Evolutionary conservation across 2,329 filamentous ascomycete genomes (phyloP).

Genomic region (Thielaviopsis populi): DNA sequence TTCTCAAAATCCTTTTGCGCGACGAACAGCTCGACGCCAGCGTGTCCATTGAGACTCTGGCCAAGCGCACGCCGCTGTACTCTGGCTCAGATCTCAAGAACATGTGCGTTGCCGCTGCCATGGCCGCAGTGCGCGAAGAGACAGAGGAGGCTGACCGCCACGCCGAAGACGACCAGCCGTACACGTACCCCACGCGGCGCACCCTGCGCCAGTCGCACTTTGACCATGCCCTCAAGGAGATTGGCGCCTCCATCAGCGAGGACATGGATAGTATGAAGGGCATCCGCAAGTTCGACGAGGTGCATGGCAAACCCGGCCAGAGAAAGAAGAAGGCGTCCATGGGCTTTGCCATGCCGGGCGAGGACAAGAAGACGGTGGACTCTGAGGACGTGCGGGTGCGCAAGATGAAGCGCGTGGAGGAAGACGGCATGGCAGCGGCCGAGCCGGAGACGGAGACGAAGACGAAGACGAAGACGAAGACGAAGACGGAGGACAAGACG

Average conservation of each 20-base stretch:
- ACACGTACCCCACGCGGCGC: slow-evolving; percentile 20
- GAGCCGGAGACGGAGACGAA: background rate
- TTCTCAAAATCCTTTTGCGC: slow-evolving; percentile 55
- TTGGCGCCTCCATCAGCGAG: slow-evolving; percentile 81
- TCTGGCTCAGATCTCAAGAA: slow-evolving; percentile 77
- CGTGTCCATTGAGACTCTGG: slow-evolving; percentile 48
- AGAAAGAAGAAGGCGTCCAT: slow-evolving; percentile 42
- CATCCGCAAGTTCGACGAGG: slow-evolving; percentile 90
- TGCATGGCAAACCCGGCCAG: slow-evolving; percentile 51
- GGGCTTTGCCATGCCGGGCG: slow-evolving; percentile 38
- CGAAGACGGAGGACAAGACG: background rate
- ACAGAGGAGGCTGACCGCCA: slow-evolving; percentile 29
- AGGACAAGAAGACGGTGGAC: slow-evolving; percentile 26
- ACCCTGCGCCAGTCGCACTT: slow-evolving; percentile 56
- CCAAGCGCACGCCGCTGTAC: slow-evolving; percentile 57
- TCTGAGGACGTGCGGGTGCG: slow-evolving; percentile 34
- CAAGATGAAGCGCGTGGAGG: background rate
- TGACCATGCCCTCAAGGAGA: slow-evolving; percentile 70
- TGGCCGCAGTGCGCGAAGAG: slow-evolving; percentile 67
- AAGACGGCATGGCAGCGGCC: background rate
- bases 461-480: background rate
- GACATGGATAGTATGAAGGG: slow-evolving; percentile 78
- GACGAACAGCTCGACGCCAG: slow-evolving; percentile 47
- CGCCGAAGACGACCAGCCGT: slow-evolving; percentile 20
- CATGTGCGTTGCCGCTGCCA: slow-evolving; percentile 61